Evolutionary conservation across 352 stramenopile genomes (phyloP), one percentile per base, ranked within the genome.

Genomic region (Heterotrichella gracilis): DNA sequence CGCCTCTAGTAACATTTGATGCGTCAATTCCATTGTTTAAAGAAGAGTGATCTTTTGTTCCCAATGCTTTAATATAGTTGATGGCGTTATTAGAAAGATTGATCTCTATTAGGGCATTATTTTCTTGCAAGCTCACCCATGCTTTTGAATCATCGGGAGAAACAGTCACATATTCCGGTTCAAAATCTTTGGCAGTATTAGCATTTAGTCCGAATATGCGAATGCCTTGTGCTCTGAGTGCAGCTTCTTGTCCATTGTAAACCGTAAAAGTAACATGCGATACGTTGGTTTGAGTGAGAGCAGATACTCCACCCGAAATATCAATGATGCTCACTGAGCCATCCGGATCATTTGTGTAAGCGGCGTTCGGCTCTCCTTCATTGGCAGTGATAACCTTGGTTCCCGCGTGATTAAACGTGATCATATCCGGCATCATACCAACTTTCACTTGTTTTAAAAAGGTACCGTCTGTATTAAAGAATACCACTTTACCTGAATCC

Each of bases 361-460:
- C 32, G 9, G 32, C 32, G 32, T 53, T 53, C 9, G 32, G 32
- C n/a, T 53, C 32, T 53, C 32, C 32, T n/a, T 53, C 32, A n/a
- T 53, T 53, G 32, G 32, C 32, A n/a, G 32, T 53, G 32, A 53
- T 53, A 9, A 53, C 32, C 32, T 53, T 53, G 9, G 32, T 53
- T 17, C 32, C 32, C n/a, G 32, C 32, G n/a, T 53, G 32, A n/a
- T 53, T 53, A 53, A 53, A 53, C 9, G 32, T 53, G 32, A 53
- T 53, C 32, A 53, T 53, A n/a, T 53, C 32, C 9, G 32, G 32
- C 32, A 53, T 53, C 32, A 53, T 53, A n/a, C 32, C 32, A 17
- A 53, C 32, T n/a, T 53, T 53, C 32, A 53, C 32, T n/a, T 53
- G 32, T 53, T 53, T 53, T n/a, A 53, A 53, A 53, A 53, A 53